Evolutionary conservation across 805 yeast species (phyloP), one percentile per base, ranked within the genome.

Genomic region (Starmerella sirachaensis): DNA sequence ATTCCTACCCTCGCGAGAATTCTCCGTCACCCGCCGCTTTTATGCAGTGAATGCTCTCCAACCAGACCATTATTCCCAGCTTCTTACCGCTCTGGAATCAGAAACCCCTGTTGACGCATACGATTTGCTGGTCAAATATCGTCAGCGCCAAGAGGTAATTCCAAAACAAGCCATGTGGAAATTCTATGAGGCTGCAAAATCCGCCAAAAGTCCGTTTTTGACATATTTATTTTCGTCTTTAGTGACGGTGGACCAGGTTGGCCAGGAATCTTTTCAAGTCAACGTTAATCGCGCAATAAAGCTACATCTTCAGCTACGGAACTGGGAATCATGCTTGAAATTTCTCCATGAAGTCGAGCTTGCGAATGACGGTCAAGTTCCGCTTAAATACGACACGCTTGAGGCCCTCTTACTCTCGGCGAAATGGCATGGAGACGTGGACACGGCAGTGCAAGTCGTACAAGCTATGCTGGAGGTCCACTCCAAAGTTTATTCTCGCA

Each of bases 331-430:
- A 12, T 52, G 54, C 12, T 17, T 55, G n/a, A 35, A 41, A 7
- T 44, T 52, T 18, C 23, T 55, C 20, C 46, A 51, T n/a, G 50
- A 47, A 9, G 39, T 52, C 10, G 51, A 48, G 31, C 17, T 45
- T 3, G 51, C 50, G 6, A 49, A 48, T 35, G 25, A 33, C 1
- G 58, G 58, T 4, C 35, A 37, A 7, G 20, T 47, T 9, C 29
- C n/a, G n/a, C 31, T 46, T n/a, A 32, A 45, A 4, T 47, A 47
- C 29, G 41, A 39, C 6, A 33, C 52, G 5, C 41, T 53, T 21
- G 61, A 58, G 42, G 31, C 47, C 7, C 37, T 57, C 5, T 33
- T 57, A 9, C 32, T 55, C 3, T 35, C 51, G 2, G 46, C 56
- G 8, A 44, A 52, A 25, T 47, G 45, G 31, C 37, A 40, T 7